Evolutionary conservation across 1,284 basidiomycete species (phyloP).

Genomic region (Ustilago xerochloae): DNA sequence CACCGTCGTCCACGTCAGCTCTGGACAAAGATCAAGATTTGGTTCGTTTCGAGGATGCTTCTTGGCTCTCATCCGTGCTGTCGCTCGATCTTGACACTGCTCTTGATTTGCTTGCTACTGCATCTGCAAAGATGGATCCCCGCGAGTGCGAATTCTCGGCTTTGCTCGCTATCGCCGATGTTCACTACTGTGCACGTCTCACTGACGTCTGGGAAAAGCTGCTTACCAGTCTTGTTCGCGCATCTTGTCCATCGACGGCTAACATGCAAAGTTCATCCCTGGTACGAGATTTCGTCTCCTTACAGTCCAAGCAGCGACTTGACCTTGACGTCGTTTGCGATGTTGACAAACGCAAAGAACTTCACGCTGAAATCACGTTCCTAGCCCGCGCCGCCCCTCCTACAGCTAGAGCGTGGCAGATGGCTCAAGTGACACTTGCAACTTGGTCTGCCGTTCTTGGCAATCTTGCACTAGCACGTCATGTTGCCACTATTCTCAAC

Average conservation of each 20-base stretch:
- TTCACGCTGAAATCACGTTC: conserved; percentile 44
- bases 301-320: conserved; percentile 36
- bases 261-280: conserved; percentile 6
- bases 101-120: conserved; percentile 31
- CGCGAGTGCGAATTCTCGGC: conserved; percentile 38
- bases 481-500: conserved; percentile 28
- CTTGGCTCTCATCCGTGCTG: conserved; percentile 53
- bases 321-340: conserved; percentile 44
- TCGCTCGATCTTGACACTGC: conserved; percentile 50
- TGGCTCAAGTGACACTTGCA: conserved; percentile 53
- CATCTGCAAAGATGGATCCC: conserved; percentile 5
- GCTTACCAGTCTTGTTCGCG: conserved; percentile 46
- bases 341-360: conserved; percentile 20
- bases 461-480: conserved; percentile 42
- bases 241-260: conserved; percentile 39
- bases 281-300: conserved; percentile 19
- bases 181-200: conserved; percentile 52
- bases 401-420: conserved; percentile 29
- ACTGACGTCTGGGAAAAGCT: conserved; percentile 53
- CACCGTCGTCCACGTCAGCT: conserved; percentile 8
- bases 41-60: conserved; percentile 17
- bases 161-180: conserved; percentile 52
- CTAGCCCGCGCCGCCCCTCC: conserved; percentile 48
- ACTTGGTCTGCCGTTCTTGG: conserved; percentile 56
- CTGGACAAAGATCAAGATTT: conserved; percentile 21